Evolutionary conservation across 129 eudicot genomes (phyloP), one percentile per base, ranked within the genome.

Genomic region (Sambucus nigra): DNA sequence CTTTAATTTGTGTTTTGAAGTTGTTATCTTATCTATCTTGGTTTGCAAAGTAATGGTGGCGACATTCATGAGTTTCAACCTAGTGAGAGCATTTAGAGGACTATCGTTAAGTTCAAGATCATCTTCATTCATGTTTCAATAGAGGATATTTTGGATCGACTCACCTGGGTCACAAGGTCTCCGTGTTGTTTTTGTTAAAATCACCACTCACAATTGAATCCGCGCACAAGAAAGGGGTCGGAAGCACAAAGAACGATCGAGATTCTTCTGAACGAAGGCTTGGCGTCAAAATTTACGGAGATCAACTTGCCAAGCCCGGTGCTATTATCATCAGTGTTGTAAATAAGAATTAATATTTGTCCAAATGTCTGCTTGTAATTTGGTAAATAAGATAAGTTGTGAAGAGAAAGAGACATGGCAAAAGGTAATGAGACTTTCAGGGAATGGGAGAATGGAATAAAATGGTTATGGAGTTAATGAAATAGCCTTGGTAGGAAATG

Each of bases 221-320:
- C 51, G 98, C 98, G 64, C 98, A 91, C 65, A 91, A 91, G 70
- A 91, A 91, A 64, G 98, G 98, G 60, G 98, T 95, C 40, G 98
- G 98, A 31, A 91, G 98, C 71, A 91, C 98, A 1, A 91, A 91
- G 69, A 91, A 91, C 49, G 98, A 95, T 3, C 87, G 98, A 40
- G 98, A 91, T 60, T 91, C 98, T 0, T 57, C 55, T 17, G 98
- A 89, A 1, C 83, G 77, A 66, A 74, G 98, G 73, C 94, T 91
- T 0, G 98, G 98, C 5, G 98, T 91, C n/a, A 91, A 91, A 66
- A 86, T 91, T 64, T 91, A 70, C 24, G 98, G 98, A 14, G 94
- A 91, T 57, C 98, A 91, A 45, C 73, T 71, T 7, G 98, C 98
- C 20, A 91, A 91, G 73, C 89, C 98, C 55, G 98, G 98, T 24